Conservation (phyloP, 164 flowering plant species). For the Stephania cephalantha region DNA sequence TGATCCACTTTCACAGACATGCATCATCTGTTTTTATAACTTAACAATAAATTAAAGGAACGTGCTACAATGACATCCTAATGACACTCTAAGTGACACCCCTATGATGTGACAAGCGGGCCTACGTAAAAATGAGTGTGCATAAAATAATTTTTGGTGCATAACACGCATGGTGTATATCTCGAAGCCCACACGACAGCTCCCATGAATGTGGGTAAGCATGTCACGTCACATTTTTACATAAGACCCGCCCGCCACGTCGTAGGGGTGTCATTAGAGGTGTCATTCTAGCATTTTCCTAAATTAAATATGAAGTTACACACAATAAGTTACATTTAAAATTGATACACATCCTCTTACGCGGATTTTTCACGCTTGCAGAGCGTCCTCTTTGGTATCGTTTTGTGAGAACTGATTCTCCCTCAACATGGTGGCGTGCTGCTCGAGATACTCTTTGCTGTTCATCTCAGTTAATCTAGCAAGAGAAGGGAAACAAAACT, state of each 20-base stretch:
- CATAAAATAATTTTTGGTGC: too few relatives aligned
- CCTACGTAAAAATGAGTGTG: too few relatives aligned
- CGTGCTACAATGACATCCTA: too few relatives aligned
- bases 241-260: too few relatives aligned
- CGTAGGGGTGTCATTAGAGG: too few relatives aligned
- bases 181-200: too few relatives aligned
- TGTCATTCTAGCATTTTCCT: neutral
- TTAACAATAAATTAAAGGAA: neutral
- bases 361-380: conserved; percentile 1
- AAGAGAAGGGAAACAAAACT: neutral
- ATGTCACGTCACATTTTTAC: too few relatives aligned
- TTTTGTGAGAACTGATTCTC: conserved; percentile 20
- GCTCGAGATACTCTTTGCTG: conserved; percentile 82
- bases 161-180: too few relatives aligned
- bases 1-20: neutral
- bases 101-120: too few relatives aligned
- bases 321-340: neutral
- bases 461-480: conserved; percentile 93
- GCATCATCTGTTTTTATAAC: neutral
- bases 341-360: neutral
- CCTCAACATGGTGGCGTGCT: conserved; percentile 43
- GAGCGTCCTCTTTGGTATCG: conserved; percentile 1
- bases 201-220: too few relatives aligned
- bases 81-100: too few relatives aligned
- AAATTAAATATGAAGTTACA: neutral